Evolutionary conservation across 2,329 filamentous ascomycete genomes (phyloP), one percentile per base, ranked within the genome.

Genomic region (Fusarium dimerum): DNA sequence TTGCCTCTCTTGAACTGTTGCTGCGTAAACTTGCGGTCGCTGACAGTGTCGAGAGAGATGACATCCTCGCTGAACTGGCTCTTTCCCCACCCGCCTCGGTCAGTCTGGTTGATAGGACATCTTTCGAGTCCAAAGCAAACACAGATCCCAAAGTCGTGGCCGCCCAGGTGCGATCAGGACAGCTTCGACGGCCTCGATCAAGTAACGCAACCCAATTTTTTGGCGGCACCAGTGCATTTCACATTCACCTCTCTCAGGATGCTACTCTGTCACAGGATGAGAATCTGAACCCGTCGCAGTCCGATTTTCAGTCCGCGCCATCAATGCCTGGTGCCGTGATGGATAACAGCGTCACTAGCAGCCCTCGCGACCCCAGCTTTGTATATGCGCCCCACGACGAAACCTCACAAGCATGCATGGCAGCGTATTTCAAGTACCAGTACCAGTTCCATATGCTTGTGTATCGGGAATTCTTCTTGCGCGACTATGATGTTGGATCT

Each of bases 391-490:
- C 75, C 4, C 71, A 76, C 26, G 74, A 78, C 46, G 71, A 76
- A 18, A 72, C 70, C 15, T 78, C 73, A 12, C 75, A 73, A 49
- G 63, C 66, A 16, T 68, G 78, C 44, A 78, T 79, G 75, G 73
- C 75, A 1, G 68, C 66, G 4, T 80, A 79, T 56, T 80, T 80
- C 62, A 71, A 73, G 48, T 65, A 74, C 38, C 72, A 77, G 18
- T 80, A 80, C 46, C 72, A 76, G 36, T 78, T 77, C 54, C 71
- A 76, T 57, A 78, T 80, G 76, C 73, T 75, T 50, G 67, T 80
- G 2, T 80, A 80, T 52, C 71, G 78, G 30, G 78, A 80, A 56
- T 79, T 74, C 53, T 80, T 80, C 52, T 61, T 80, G 10, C 65
- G 78, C 30, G 78, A 80, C 56, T 80, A 79, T 48, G 75, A 77